A percentile compares a stretch with the other conserved stretches of the same genome.
Conservation (phyloP, 108 stramenopile genomes). For the Fistulifera solaris region DNA sequence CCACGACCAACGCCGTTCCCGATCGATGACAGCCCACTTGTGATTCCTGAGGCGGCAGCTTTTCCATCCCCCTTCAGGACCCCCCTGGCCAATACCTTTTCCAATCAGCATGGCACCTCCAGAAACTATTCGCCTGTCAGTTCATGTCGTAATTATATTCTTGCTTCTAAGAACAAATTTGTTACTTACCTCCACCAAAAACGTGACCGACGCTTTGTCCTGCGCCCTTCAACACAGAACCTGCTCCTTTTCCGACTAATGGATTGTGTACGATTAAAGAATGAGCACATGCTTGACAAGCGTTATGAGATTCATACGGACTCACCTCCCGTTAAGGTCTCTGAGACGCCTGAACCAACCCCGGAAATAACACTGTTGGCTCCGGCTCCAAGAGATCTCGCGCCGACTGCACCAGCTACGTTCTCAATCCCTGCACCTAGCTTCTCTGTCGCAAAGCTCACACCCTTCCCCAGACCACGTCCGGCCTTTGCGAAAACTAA, state of each 20-base stretch:
- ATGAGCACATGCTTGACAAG: not conserved
- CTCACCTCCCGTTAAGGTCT: conserved; percentile 63
- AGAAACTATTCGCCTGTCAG: conserved; percentile 22
- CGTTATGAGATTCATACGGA: not conserved
- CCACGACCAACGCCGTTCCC: conserved; percentile 73
- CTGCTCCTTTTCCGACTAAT: conserved; percentile 67
- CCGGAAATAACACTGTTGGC: conserved; percentile 84
- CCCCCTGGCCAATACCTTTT: conserved; percentile 74
- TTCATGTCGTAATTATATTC: not conserved
- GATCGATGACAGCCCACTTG: conserved; percentile 53
- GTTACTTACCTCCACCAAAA: conserved; percentile 51
- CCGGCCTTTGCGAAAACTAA: conserved; percentile 57
- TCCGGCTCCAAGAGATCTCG: conserved; percentile 64
- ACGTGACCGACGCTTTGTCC: conserved; percentile 82
- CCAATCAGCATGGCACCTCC: conserved; percentile 63
- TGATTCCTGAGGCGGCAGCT: conserved; percentile 51
- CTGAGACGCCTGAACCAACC: conserved; percentile 75
- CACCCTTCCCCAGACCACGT: conserved; percentile 55
- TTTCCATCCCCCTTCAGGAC: conserved; percentile 63
- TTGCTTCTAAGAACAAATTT: not conserved
- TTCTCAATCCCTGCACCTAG: conserved; percentile 71
- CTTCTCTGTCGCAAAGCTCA: conserved; percentile 35
- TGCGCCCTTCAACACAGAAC: conserved; percentile 62
- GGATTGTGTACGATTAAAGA: not conserved
- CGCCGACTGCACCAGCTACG: conserved; percentile 58